Conservation (phyloP, 805 yeast genomes). For the Lipomyces lipofer region DNA sequence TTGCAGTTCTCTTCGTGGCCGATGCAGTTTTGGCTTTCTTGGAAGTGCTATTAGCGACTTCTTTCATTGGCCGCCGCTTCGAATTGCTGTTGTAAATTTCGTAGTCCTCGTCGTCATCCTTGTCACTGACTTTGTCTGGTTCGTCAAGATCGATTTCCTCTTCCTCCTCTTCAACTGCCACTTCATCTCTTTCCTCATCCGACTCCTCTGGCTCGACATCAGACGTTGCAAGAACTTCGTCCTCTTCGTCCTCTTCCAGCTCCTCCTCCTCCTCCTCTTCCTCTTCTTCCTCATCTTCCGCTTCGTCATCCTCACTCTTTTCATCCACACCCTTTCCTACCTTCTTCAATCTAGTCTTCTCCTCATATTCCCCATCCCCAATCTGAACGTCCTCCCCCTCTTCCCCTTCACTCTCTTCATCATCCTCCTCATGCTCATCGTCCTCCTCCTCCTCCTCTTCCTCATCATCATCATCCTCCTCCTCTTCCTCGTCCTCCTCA, state of each 20-base stretch:
- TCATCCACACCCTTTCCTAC: conserved; percentile 7
- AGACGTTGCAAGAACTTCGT: conserved; percentile 8
- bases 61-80: too few relatives aligned
- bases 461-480: conserved; percentile 6
- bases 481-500: background rate
- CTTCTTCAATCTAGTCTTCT: background rate
- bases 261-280: conserved; percentile 10
- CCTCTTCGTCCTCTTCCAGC: conserved; percentile 9
- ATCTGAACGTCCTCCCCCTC: conserved; percentile 13
- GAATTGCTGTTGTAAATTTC: background rate
- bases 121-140: conserved; percentile 16
- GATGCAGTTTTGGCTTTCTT: background rate
- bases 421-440: background rate
- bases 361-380: conserved; percentile 17
- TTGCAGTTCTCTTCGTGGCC: background rate
- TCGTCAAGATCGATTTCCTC: conserved; percentile 31
- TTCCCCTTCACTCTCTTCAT: background rate
- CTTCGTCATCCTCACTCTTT: background rate
- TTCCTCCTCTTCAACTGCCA: conserved; percentile 26
- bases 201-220: conserved; percentile 24
- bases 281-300: background rate
- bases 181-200: conserved; percentile 7
- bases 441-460: background rate
- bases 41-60: background rate
- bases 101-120: conserved; percentile 29